phyloP scores from a whole-genome alignment of 352 stramenopile genomes.

The Phytopythium litorale region DNA sequence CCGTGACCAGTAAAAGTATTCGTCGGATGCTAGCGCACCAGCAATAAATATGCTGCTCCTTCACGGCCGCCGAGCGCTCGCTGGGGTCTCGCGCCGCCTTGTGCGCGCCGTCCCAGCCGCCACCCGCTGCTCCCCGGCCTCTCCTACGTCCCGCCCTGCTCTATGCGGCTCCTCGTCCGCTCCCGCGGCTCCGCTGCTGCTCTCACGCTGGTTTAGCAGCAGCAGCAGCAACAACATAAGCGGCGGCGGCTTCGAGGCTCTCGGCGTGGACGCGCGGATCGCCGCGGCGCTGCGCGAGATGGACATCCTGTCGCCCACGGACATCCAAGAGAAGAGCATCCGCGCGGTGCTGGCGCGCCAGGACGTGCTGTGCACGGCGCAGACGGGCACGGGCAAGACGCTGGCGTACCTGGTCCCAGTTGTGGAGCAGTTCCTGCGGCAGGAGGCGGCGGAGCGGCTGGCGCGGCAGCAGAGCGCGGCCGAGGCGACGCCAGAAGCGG shows the following conservation, averaged over 20 bases:
- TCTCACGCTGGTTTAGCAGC: conserved; percentile 8
- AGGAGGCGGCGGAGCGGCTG: conserved; percentile 22
- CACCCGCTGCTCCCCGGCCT: not conserved
- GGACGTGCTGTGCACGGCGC: conserved; percentile 57
- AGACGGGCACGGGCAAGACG: conserved; percentile 70
- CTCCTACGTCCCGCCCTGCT: not conserved
- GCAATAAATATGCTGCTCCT: not conserved
- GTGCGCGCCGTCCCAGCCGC: not conserved
- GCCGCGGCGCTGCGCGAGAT: conserved; percentile 43
- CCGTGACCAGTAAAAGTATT: no score
- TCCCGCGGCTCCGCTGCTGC: not conserved
- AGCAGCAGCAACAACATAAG: not conserved
- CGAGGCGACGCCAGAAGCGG: conserved; percentile 4
- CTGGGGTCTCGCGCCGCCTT: not conserved
- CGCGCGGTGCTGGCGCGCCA: conserved; percentile 36
- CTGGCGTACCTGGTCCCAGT: conserved; percentile 58
- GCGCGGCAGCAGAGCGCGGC: not conserved
- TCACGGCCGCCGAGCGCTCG: not conserved
- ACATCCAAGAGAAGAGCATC: conserved; percentile 58
- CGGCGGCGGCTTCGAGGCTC: conserved; percentile 22
- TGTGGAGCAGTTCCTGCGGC: conserved; percentile 44
- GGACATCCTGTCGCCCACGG: conserved; percentile 37
- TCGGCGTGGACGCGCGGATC: conserved; percentile 38
- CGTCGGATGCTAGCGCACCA: no score
- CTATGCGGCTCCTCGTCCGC: not conserved